These are phyloP conservation scores for Citrus glauca DNA, from an alignment of 345 rosid genomes.

Conservation along the genomic window DNA sequence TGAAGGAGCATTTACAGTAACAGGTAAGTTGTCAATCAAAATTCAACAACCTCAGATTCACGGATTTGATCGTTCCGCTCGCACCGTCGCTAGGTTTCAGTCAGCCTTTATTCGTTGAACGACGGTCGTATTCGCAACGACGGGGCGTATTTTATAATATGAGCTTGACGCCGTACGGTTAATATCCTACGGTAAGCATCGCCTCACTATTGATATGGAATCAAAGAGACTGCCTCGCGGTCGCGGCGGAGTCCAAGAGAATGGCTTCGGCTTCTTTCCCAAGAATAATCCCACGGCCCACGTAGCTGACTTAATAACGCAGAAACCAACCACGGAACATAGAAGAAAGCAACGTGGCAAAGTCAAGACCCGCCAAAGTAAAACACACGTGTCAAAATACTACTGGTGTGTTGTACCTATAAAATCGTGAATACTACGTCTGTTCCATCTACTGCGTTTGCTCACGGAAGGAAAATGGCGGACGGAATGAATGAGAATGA, in stretches of 20 bases:
- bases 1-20: not conserved
- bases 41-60: not conserved
- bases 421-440: not conserved
- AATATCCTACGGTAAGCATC: not conserved
- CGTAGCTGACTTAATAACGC: not conserved
- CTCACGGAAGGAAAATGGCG: conserved; percentile 29
- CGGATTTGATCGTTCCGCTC: not conserved
- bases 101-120: conserved; percentile 5
- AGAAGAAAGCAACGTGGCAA: conserved; percentile 6
- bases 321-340: not conserved
- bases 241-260: not conserved
- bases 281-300: not conserved
- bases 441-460: not conserved
- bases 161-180: not conserved
- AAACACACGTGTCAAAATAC: conserved; percentile 8
- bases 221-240: not conserved
- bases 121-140: not conserved
- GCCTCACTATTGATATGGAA: not conserved
- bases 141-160: not conserved
- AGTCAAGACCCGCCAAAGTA: not conserved
- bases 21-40: not conserved
- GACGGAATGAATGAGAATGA: conserved; percentile 20
- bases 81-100: not conserved
- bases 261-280: not conserved
- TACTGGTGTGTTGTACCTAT: not conserved